Base-by-base conservation (phyloP, 2,329 filamentous ascomycete species). In the Westerdykella aurantiaca region DNA sequence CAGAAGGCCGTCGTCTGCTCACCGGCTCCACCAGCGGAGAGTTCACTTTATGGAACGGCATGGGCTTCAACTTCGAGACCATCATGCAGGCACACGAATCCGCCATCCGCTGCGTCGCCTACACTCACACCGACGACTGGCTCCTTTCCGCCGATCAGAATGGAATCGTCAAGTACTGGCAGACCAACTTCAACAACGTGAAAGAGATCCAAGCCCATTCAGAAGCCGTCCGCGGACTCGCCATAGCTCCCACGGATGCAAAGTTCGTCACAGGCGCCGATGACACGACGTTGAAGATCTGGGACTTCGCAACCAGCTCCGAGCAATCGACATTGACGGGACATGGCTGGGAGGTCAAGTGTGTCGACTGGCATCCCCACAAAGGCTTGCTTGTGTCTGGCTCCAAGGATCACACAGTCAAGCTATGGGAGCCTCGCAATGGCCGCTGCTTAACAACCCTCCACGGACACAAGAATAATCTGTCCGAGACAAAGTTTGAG, bases 111-210 rank as follows among this genome's bases (percentile, higher is more conserved):
- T 83, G 86, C 9, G 76, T 90, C 37, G 81, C 82, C 52, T 98
- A 95, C 73, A 95, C 93, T 2, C 88, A 97, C 69, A 94, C 86
- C 57, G 88, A 95, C 63, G 93, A 98, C 70, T 98, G 93, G 91
- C 76, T 98, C 11, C 80, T 98, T 42, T 97, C 93, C 6, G 90
- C 88, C 42, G 93, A 97, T 63, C 90, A 97, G 67, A 89, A 93
- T 56, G 93, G 93, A 44, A 79, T 93, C 50, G 85, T 98, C 69
- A 97, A 97, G 72, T 98, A 98, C 71, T 97, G 91, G 88, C 89
- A 96, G 67, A 88, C 91, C 25, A 98, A 97, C 67, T 96, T 98
- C 73, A 97, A 98, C 76, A 96, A 97, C 60, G 89, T 97, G 47
- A 88, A 97, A 68, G 90, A 88, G 42, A 88, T 98, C 42, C 83